Evolutionary conservation across 2,329 filamentous ascomycete genomes (phyloP).

Genomic region (Colletotrichum neosansevieriae): DNA sequence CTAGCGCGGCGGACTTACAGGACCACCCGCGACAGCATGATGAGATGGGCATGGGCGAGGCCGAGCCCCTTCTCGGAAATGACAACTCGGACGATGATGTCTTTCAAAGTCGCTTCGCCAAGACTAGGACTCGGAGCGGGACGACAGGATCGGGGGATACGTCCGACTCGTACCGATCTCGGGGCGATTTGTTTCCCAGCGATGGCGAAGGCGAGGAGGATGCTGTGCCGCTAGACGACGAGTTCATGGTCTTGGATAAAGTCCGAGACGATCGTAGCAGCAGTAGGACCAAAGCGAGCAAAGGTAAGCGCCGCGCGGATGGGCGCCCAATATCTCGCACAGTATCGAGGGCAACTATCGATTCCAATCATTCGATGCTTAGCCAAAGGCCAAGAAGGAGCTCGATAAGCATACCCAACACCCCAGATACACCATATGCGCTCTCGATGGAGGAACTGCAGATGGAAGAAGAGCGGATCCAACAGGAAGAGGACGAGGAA

Average conservation of each 20-base stretch:
- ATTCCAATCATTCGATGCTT: constrained; percentile 53
- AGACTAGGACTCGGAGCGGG: constrained; percentile 75
- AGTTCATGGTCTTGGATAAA: constrained; percentile 87
- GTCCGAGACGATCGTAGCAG: constrained; percentile 82
- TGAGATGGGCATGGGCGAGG: constrained; percentile 64
- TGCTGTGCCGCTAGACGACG: constrained; percentile 91
- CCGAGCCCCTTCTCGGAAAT: constrained; percentile 74
- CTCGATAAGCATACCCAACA: constrained; percentile 45
- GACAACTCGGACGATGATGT: constrained; percentile 46
- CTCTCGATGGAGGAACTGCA: constrained; percentile 65
- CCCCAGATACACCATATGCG: constrained; percentile 53
- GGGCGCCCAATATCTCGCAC: constrained; percentile 60
- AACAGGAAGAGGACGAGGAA: constrained; percentile 65
- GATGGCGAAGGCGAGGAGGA: constrained; percentile 90
- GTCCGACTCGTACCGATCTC: constrained; percentile 85
- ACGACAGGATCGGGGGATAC: constrained; percentile 86
- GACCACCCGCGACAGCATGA: constrained; percentile 77
- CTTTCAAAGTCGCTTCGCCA: constrained; percentile 49
- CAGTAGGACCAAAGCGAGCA: constrained; percentile 64
- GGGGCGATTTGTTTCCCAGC: constrained; percentile 91
- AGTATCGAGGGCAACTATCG: constrained; percentile 70
- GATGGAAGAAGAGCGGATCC: constrained; percentile 64
- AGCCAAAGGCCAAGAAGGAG: constrained; percentile 38
- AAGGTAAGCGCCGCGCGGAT: constrained; percentile 65
- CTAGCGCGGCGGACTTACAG: constrained; percentile 89